Percentiles rank a stretch among this genome's conserved stretches.
Conservation (phyloP, 306 rosid species). For the Arachis hypogaea region DNA sequence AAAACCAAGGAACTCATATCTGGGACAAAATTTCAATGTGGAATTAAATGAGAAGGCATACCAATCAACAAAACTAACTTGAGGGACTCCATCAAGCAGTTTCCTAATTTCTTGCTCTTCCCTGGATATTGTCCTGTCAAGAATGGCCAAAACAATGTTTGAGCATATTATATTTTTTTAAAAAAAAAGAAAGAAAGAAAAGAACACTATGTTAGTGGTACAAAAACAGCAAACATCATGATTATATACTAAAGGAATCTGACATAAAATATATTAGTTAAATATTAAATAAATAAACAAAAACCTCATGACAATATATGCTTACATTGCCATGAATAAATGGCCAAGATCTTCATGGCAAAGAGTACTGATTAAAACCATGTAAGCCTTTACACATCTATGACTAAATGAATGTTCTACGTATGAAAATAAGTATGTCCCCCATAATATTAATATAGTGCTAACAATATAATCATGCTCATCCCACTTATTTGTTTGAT, state of each 20-base stretch:
- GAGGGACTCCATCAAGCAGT: constrained; percentile 73
- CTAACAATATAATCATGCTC: background rate
- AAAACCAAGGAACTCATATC: constrained; percentile 23
- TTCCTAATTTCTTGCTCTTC: constrained; percentile 67
- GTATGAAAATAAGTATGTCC: background rate
- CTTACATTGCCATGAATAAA: constrained; percentile 8
- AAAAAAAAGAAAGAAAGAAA: constrained; percentile 7
- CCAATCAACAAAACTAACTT: constrained; percentile 92
- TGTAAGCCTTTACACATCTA: background rate
- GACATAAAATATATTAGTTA: background rate
- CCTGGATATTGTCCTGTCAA: constrained; percentile 72
- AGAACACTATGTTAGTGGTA: background rate
- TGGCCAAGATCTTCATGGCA: constrained; percentile 1
- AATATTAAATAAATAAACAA: background rate
- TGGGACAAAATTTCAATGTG: constrained; percentile 22
- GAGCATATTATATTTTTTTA: constrained; percentile 6
- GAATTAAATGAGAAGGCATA: constrained; percentile 41
- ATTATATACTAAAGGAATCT: constrained; percentile 21
- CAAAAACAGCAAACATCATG: constrained; percentile 20
- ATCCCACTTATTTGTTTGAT: constrained; percentile 9
- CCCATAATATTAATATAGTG: background rate
- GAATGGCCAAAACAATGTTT: constrained; percentile 33
- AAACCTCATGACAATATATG: constrained; percentile 5
- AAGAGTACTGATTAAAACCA: background rate
- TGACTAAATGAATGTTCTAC: background rate